Percentiles rank a stretch among this genome's conserved stretches.
Evolutionary conservation across 257 asterid genomes (phyloP).

Genomic region (Rehmannia glutinosa): DNA sequence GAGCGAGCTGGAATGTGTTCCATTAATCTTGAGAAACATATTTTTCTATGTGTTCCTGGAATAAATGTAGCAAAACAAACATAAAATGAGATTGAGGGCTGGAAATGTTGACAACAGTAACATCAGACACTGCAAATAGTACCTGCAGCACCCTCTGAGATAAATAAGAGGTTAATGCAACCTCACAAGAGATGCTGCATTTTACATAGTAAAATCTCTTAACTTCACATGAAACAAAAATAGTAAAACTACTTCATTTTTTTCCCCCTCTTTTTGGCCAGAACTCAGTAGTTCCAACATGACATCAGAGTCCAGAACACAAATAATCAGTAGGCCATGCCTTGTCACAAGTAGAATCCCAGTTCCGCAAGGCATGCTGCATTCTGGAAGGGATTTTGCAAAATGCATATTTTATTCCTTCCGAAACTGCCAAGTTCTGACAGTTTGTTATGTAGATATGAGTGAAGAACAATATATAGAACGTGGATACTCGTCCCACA

Average conservation of each 20-base stretch:
- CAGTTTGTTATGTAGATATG: constrained; percentile 28
- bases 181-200: constrained; percentile 52
- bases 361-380: constrained; percentile 31
- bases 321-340: constrained; percentile 30
- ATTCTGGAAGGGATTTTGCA: constrained; percentile 31
- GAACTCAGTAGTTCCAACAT: constrained; percentile 14
- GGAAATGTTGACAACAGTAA: neutral
- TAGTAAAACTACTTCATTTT: neutral
- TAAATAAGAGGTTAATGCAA: constrained; percentile 37
- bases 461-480: constrained; percentile 32
- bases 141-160: constrained; percentile 54
- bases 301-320: constrained; percentile 8
- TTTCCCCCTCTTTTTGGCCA: constrained; percentile 12
- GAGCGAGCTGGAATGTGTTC: constrained; percentile 28
- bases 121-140: constrained; percentile 36
- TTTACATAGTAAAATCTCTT: constrained; percentile 30
- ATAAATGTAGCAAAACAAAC: constrained; percentile 37
- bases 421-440: constrained; percentile 33
- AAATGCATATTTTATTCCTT: constrained; percentile 34
- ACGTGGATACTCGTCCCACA: constrained; percentile 30
- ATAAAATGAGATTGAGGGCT: constrained; percentile 27
- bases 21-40: constrained; percentile 17
- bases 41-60: constrained; percentile 46
- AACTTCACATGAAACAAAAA: constrained; percentile 21
- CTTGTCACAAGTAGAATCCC: constrained; percentile 22